Evolutionary conservation across 2,329 filamentous ascomycete genomes (phyloP).

Genomic region (Onygenales sp.): DNA sequence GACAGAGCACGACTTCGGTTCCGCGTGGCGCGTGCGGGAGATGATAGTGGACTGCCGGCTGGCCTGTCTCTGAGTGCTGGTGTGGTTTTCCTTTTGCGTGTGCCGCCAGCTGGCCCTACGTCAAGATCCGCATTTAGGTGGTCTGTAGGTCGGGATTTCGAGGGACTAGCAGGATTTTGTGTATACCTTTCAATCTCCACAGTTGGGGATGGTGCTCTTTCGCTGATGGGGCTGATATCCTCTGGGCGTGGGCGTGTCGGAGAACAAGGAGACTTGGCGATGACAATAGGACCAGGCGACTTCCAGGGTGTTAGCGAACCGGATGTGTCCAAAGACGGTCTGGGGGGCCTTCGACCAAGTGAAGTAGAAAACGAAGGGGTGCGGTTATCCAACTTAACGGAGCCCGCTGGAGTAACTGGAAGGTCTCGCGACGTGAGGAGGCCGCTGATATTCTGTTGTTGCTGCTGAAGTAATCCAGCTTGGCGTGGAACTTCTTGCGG

Average conservation of each 20-base stretch:
- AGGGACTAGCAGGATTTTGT: not conserved
- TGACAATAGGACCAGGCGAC: constrained; percentile 23
- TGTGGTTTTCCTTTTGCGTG: constrained; percentile 14
- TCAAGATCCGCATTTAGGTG: not conserved
- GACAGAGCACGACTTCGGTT: constrained; percentile 30
- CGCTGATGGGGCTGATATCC: constrained; percentile 38
- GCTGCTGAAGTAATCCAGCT: not conserved
- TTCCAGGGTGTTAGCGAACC: constrained; percentile 36
- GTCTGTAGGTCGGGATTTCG: not conserved
- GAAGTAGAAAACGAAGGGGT: constrained; percentile 5
- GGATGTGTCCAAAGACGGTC: constrained; percentile 29
- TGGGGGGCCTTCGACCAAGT: constrained; percentile 20
- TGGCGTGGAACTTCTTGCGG: not conserved
- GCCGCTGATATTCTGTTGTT: not conserved
- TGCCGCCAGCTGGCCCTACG: not conserved
- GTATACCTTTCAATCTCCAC: constrained; percentile 10
- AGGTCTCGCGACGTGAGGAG: not conserved
- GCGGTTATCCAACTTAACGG: not conserved
- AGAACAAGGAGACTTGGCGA: constrained; percentile 27
- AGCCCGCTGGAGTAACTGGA: not conserved
- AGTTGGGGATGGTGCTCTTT: constrained; percentile 29
- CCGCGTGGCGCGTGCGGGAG: constrained; percentile 23
- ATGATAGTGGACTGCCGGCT: constrained; percentile 11
- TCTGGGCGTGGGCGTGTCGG: constrained; percentile 31
- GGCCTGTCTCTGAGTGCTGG: constrained; percentile 4